Percentiles rank a stretch among this genome's conserved stretches.
phyloP scores from a whole-genome alignment of 2,329 filamentous ascomycete species.

The Metarhizium humberi region DNA sequence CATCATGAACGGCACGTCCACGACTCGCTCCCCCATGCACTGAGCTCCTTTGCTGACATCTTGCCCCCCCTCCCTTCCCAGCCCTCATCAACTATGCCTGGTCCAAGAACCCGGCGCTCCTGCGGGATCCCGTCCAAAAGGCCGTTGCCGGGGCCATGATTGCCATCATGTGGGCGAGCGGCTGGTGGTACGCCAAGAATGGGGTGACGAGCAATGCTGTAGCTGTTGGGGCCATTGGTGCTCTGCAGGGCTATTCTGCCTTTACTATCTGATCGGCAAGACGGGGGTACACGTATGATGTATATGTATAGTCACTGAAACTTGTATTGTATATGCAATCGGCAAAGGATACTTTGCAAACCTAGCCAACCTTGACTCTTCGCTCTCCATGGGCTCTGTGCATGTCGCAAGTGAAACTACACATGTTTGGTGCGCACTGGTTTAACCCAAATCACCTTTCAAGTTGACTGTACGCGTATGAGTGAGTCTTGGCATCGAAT shows the following conservation, averaged over 20 bases:
- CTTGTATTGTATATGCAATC: too few species aligned
- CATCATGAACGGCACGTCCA: slow-evolving; percentile 7
- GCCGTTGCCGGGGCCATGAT: slow-evolving; percentile 7
- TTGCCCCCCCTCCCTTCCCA: neutral
- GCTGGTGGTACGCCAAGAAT: slow-evolving; percentile 8
- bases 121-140: slow-evolving; percentile 8
- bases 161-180: slow-evolving; percentile 8
- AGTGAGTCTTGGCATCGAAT: too few species aligned
- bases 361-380: too few species aligned
- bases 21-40: neutral
- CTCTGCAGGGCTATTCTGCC: slow-evolving; percentile 8
- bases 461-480: too few species aligned
- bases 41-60: neutral
- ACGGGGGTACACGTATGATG: neutral
- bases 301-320: neutral
- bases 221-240: slow-evolving; percentile 6
- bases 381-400: too few species aligned
- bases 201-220: slow-evolving; percentile 5
- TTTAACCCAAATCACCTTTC: too few species aligned
- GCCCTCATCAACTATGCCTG: slow-evolving; percentile 10
- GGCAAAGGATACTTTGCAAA: too few species aligned
- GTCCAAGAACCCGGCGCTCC: slow-evolving; percentile 9
- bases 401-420: too few species aligned
- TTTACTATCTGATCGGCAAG: slow-evolving; percentile 1
- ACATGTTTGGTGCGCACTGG: too few species aligned